These are phyloP conservation scores for Raphidocelis subcapitata DNA, from an alignment of 139 green algal species.

Conservation along the genomic window DNA sequence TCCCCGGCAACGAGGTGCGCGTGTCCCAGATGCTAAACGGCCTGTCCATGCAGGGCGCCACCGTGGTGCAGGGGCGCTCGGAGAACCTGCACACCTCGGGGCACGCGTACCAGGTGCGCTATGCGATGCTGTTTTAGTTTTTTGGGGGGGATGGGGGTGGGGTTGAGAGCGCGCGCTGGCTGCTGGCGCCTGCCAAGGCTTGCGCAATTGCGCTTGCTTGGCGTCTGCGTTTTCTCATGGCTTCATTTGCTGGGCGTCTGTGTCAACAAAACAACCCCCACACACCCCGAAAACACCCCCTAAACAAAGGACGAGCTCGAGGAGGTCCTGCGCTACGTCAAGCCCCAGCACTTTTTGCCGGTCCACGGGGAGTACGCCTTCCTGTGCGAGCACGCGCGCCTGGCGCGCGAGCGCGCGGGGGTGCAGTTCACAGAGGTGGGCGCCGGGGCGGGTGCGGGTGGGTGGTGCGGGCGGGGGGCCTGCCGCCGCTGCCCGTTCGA, in stretches of 20 bases:
- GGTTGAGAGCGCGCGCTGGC: too few relatives aligned
- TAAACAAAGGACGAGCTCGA: slow-evolving; percentile 68
- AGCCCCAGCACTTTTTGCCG: slow-evolving; percentile 97
- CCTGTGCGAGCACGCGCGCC: slow-evolving; percentile 87
- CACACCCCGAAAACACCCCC: too few relatives aligned
- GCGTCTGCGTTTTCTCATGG: too few relatives aligned
- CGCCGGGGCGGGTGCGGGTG: not conserved
- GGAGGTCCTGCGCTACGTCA: slow-evolving; percentile 87
- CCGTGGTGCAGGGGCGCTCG: slow-evolving; percentile 72
- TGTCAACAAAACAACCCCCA: too few relatives aligned
- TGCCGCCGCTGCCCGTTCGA: too few relatives aligned
- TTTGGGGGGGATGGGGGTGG: too few relatives aligned
- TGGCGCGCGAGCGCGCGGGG: slow-evolving; percentile 64
- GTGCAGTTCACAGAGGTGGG: slow-evolving; percentile 42
- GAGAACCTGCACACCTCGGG: slow-evolving; percentile 86
- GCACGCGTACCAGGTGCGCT: slow-evolving; percentile 79
- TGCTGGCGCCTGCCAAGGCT: too few relatives aligned
- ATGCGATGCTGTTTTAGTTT: too few relatives aligned
- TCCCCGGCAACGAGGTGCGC: slow-evolving; percentile 78
- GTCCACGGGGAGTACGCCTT: slow-evolving; percentile 98
- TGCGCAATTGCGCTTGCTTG: too few relatives aligned
- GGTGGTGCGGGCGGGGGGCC: not conserved
- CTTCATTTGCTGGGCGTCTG: too few relatives aligned
- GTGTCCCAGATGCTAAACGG: slow-evolving; percentile 97
- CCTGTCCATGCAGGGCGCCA: slow-evolving; percentile 70